Conservation (phyloP, 2,329 filamentous ascomycete species). For the Stylonectria norvegica region DNA sequence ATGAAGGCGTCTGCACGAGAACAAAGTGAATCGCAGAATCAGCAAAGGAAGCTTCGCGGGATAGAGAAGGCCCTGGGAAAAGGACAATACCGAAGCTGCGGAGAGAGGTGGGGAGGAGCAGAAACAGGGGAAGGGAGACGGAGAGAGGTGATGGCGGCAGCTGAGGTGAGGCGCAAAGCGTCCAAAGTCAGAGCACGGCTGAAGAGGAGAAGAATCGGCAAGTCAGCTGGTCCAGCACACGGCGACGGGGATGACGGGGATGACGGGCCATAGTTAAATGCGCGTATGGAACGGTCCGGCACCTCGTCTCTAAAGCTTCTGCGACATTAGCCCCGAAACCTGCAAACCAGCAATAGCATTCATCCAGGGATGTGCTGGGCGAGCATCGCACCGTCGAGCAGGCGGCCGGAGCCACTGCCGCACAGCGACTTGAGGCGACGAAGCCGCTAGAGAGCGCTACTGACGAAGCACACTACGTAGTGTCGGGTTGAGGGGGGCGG, state of each 20-base stretch:
- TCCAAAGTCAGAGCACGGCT: background rate
- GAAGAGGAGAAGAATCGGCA: background rate
- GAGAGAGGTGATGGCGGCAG: background rate
- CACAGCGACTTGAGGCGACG: constrained; percentile 11
- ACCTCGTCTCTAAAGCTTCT: background rate
- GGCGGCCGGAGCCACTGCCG: constrained; percentile 14
- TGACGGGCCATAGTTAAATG: constrained; percentile 1
- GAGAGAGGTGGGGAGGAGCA: too few relatives aligned
- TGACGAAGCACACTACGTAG: too few relatives aligned
- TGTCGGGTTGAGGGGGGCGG: too few relatives aligned
- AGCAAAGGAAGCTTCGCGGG: too few relatives aligned
- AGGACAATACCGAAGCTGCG: too few relatives aligned
- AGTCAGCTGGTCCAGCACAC: background rate
- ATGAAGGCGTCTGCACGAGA: too few relatives aligned
- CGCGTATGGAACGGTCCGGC: background rate
- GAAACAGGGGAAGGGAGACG: background rate
- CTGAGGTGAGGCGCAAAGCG: background rate
- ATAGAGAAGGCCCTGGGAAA: too few relatives aligned
- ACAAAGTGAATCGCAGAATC: too few relatives aligned
- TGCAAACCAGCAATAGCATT: too few relatives aligned
- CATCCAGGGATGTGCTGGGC: too few relatives aligned
- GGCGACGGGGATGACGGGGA: background rate
- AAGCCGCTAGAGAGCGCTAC: constrained; percentile 12
- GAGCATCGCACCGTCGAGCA: constrained; percentile 2
- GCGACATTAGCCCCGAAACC: too few relatives aligned